Conservation (phyloP, 306 rosid species). For the Pterocarpus santalinus region DNA sequence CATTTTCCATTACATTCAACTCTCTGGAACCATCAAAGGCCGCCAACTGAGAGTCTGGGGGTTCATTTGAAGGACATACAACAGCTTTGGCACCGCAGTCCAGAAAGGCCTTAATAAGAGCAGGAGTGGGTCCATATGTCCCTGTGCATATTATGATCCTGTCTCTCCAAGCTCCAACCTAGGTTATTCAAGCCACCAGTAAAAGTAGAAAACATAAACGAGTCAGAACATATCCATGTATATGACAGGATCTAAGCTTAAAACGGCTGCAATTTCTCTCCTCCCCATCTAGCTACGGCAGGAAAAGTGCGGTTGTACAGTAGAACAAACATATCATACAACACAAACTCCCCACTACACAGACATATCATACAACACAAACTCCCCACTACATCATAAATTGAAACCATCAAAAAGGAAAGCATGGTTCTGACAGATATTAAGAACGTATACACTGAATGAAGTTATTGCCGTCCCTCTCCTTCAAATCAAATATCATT, state of each 20-base stretch:
- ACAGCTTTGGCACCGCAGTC: conserved; percentile 95
- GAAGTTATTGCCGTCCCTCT: too few species aligned
- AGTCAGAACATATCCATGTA: conserved; percentile 29
- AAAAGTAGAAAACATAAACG: conserved; percentile 35
- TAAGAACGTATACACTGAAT: too few species aligned
- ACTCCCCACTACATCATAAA: not conserved
- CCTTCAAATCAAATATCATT: too few species aligned
- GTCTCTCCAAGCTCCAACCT: conserved; percentile 99
- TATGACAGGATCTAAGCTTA: conserved; percentile 34
- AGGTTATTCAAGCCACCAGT: conserved; percentile 46
- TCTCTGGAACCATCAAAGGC: conserved; percentile 66
- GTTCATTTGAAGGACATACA: conserved; percentile 81
- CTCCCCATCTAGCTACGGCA: not conserved
- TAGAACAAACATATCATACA: conserved; percentile 31
- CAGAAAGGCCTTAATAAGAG: conserved; percentile 82
- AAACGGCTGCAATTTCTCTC: conserved; percentile 21
- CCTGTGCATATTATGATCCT: conserved; percentile 92
- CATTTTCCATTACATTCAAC: conserved; percentile 68
- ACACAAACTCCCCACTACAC: conserved; percentile 26
- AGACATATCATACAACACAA: conserved; percentile 34
- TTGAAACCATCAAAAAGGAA: conserved; percentile 30
- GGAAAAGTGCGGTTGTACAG: conserved; percentile 7
- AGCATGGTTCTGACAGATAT: conserved; percentile 1
- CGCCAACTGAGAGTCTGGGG: conserved; percentile 69
- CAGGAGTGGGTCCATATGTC: conserved; percentile 75